phyloP scores from a whole-genome alignment of 2,329 filamentous ascomycete species.

The Torrubiella hemipterigena region DNA sequence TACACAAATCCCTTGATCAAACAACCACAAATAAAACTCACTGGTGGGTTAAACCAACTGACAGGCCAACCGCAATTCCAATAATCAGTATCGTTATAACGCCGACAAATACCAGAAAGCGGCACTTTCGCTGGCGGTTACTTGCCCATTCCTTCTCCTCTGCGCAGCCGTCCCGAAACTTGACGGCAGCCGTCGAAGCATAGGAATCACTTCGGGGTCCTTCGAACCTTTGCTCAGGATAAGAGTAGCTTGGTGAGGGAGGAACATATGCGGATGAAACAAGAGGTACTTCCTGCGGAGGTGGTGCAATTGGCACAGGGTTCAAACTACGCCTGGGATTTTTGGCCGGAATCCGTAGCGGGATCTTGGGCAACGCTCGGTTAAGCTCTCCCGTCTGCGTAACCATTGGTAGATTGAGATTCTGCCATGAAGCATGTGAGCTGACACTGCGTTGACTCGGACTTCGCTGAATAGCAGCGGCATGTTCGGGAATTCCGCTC shows the following conservation, averaged over 20 bases:
- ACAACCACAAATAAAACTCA: too few species aligned
- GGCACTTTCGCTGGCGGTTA: constrained; percentile 3
- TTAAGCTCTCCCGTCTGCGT: constrained; percentile 20
- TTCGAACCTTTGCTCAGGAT: too few species aligned
- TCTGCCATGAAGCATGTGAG: too few species aligned
- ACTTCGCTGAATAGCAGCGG: too few species aligned
- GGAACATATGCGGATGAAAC: background rate
- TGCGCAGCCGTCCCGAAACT: constrained; percentile 2
- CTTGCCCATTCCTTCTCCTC: constrained; percentile 9
- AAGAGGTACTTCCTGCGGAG: background rate
- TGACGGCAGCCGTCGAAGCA: constrained; percentile 4
- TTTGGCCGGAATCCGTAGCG: constrained; percentile 18
- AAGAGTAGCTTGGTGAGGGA: background rate
- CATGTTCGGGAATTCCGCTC: too few species aligned
- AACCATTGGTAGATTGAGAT: constrained; percentile 25
- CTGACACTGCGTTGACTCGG: too few species aligned
- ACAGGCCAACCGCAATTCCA: constrained; percentile 5
- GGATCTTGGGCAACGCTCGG: constrained; percentile 11
- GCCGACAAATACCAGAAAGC: constrained; percentile 7
- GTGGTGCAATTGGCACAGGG: constrained; percentile 6
- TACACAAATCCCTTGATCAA: background rate
- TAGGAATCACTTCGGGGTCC: too few species aligned
- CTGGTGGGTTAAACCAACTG: constrained; percentile 6
- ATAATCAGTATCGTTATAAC: constrained; percentile 5
- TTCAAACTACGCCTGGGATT: constrained; percentile 12